phyloP scores from a whole-genome alignment of 1,284 basidiomycete genomes.

The Termitomyces sp. region DNA sequence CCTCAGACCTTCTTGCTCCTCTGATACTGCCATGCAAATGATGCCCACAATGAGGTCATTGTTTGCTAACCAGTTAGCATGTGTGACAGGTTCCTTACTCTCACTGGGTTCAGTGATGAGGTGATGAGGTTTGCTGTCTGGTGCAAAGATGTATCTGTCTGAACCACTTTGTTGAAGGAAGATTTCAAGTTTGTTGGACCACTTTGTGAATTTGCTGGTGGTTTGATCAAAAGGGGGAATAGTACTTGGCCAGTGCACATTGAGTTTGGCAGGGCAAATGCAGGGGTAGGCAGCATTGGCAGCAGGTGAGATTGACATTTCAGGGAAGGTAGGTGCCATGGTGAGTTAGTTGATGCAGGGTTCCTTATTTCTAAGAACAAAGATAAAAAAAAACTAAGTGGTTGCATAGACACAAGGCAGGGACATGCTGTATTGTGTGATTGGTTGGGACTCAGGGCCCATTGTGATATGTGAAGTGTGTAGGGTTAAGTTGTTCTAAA shows the following conservation, averaged over 20 bases:
- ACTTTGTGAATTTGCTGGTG: not conserved
- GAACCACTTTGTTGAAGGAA: not conserved
- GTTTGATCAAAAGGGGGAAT: not conserved
- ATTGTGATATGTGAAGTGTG: not conserved
- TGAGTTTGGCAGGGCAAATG: not conserved
- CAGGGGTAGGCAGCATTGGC: not conserved
- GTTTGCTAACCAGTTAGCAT: not conserved
- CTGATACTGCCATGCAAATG: not conserved
- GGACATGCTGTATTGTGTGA: not conserved
- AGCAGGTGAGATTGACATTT: too few species aligned
- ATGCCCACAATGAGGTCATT: not conserved
- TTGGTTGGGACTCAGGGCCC: not conserved
- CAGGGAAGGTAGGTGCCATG: not conserved
- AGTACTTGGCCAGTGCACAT: not conserved
- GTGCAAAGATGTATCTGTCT: not conserved
- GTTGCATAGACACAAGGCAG: not conserved
- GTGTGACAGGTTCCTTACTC: not conserved
- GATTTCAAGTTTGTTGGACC: not conserved
- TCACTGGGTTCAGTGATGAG: not conserved
- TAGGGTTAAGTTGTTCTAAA: too few species aligned
- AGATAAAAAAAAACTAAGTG: not conserved
- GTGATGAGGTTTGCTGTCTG: not conserved
- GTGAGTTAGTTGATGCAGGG: not conserved
- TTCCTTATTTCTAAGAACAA: not conserved
- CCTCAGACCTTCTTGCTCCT: not conserved